Conservation (phyloP, 2,329 filamentous ascomycete genomes). For the Arthrobotrys iridis region DNA sequence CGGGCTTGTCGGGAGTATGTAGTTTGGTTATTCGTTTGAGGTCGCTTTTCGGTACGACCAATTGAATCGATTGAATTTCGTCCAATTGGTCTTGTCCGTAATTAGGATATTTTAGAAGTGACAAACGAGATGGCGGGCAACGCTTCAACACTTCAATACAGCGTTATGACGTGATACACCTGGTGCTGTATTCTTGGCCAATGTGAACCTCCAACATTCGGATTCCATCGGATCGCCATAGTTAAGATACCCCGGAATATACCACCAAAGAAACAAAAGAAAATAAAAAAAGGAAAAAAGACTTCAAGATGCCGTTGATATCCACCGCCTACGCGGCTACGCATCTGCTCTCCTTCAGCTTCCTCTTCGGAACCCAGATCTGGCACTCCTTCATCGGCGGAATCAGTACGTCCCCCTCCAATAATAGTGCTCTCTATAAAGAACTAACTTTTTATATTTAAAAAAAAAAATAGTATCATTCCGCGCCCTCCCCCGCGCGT, state of each 20-base stretch:
- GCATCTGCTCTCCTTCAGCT: constrained; percentile 71
- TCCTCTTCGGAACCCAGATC: constrained; percentile 83
- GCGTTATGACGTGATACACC: too few species aligned
- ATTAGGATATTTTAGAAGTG: neutral
- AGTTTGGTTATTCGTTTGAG: too few species aligned
- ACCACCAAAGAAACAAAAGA: neutral
- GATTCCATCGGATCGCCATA: too few species aligned
- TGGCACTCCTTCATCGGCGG: constrained; percentile 82
- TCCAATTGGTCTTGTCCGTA: constrained; percentile 19
- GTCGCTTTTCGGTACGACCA: neutral
- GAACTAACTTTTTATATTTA: neutral
- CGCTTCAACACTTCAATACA: constrained; percentile 11
- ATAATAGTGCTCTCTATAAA: neutral
- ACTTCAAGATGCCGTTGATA: constrained; percentile 53
- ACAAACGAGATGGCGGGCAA: neutral
- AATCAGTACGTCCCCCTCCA: constrained; percentile 35
- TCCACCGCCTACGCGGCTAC: constrained; percentile 54
- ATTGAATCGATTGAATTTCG: constrained; percentile 6
- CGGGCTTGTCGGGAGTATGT: constrained; percentile 25
- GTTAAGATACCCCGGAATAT: neutral
- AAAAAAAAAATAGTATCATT: constrained; percentile 76
- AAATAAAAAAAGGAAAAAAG: neutral
- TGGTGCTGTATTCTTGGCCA: too few species aligned
- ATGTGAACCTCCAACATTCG: too few species aligned
- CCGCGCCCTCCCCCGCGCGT: constrained; percentile 77